Base-by-base conservation (phyloP, 805 yeast species). In the Lipomyces yamadae region DNA sequence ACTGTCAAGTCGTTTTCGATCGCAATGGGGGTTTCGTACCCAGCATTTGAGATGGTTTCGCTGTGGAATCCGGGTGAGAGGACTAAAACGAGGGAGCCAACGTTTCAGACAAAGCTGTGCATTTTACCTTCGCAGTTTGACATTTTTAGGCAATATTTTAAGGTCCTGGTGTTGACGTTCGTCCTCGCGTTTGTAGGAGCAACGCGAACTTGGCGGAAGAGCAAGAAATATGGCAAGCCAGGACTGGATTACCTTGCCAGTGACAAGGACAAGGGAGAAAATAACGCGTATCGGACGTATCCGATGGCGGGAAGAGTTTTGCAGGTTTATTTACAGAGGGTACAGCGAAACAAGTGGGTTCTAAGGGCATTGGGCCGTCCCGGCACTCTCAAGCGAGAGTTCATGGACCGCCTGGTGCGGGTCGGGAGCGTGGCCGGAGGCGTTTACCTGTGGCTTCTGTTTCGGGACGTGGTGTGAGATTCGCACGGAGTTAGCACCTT, bases 1-100 rank as follows among this genome's bases (percentile, higher is more conserved):
- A 91, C 97, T 0, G 92, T 93, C 35, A 95, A 95, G 77, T 86
- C 96, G 2, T 86, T 89, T 61, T 89, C 97, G 13, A 90, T 95
- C 96, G 93, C 97, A 30, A 90, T 91, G 87, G 98, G 98, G 0
- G 87, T 95, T 35, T 78, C 81, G 61, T 81, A 82, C 62, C 99
- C 99, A 0, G 98, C 97, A 0, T 84, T 92, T 56, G 97, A 95
- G 75, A 76, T 95, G 60, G 77, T 95, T 4, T 86, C 97, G 0
- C 80, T 95, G 29, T 65, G 72, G 72, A 72, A 64, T 50, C 71
- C 64, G 7, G 48, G 55, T 13, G 60, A 42, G 34, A 30, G n/a
- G 60, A 6, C 64, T 2, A 33, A 32, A 67, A 0, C 50, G 33
- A 53, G 53, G 24, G 57, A 24, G 13, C 55, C 64, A 24, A 54